Conservation (phyloP, 352 stramenopile species). For the Phytophthora citrophthora region DNA sequence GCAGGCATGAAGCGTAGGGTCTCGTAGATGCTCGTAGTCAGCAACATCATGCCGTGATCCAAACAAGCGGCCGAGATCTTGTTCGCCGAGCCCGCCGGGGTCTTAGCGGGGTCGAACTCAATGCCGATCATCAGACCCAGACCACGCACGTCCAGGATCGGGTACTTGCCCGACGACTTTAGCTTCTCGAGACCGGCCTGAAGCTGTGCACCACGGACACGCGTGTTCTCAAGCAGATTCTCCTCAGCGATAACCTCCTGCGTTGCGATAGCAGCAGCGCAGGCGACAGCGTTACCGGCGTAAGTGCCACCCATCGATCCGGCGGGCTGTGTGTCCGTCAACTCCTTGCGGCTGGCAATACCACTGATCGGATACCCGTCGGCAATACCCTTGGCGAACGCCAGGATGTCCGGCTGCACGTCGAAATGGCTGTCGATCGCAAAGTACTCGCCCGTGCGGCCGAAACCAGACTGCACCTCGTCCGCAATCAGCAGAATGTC, state of each 20-base stretch:
- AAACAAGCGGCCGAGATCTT: conserved; percentile 85
- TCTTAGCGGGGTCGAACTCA: conserved; percentile 84
- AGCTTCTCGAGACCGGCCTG: conserved; percentile 75
- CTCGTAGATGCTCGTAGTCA: conserved; percentile 93
- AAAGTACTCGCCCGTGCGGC: conserved; percentile 88
- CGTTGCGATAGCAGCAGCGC: conserved; percentile 90
- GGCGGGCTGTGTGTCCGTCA: conserved; percentile 83
- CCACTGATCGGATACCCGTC: conserved; percentile 92
- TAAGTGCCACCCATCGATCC: conserved; percentile 95
- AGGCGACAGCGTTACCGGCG: conserved; percentile 92
- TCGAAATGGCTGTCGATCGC: conserved; percentile 87
- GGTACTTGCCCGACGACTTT: conserved; percentile 75
- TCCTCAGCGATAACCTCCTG: conserved; percentile 91
- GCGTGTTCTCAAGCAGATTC: conserved; percentile 88
- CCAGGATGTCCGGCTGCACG: conserved; percentile 91
- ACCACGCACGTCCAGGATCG: conserved; percentile 88
- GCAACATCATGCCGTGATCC: conserved; percentile 89
- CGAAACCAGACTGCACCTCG: conserved; percentile 93
- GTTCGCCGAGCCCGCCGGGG: conserved; percentile 64
- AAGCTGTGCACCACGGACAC: conserved; percentile 76
- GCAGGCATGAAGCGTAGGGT: conserved; percentile 94
- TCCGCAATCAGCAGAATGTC: conserved; percentile 94
- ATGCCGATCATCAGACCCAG: conserved; percentile 94
- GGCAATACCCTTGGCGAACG: conserved; percentile 94
- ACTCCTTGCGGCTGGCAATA: conserved; percentile 87